Percentiles rank a stretch among this genome's conserved stretches.
phyloP scores from a whole-genome alignment of 2,329 filamentous ascomycete genomes.

The Cladosporium colombiae region DNA sequence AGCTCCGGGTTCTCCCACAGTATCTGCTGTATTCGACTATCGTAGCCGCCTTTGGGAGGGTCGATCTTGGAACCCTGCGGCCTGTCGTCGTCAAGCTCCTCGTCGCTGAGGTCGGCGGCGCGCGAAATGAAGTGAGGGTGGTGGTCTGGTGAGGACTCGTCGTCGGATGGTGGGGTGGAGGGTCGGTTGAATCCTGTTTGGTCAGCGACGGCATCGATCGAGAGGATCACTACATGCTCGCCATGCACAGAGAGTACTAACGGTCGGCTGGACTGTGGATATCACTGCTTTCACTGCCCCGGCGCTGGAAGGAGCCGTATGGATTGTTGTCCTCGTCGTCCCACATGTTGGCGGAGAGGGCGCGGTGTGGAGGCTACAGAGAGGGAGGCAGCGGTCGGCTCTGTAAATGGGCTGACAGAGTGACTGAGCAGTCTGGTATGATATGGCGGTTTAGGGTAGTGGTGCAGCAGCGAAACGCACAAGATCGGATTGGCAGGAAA shows the following conservation, averaged over 20 bases:
- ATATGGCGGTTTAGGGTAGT: background rate
- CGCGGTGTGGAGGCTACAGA: background rate
- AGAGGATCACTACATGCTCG: background rate
- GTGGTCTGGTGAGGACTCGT: constrained; percentile 68
- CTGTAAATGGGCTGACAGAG: background rate
- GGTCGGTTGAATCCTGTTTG: constrained; percentile 59
- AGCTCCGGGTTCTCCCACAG: constrained; percentile 92
- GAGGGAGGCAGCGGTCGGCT: background rate
- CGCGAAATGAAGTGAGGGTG: constrained; percentile 59
- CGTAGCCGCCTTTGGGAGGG: constrained; percentile 81
- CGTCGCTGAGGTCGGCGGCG: constrained; percentile 58
- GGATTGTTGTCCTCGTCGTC: constrained; percentile 99
- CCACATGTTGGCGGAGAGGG: constrained; percentile 67
- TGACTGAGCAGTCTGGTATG: background rate
- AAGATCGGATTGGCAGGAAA: background rate
- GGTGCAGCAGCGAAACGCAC: background rate
- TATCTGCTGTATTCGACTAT: constrained; percentile 95
- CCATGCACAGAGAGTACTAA: constrained; percentile 22
- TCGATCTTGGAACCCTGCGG: constrained; percentile 49
- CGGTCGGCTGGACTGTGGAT: constrained; percentile 33
- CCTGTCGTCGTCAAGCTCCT: constrained; percentile 57
- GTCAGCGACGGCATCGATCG: background rate
- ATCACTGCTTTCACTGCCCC: constrained; percentile 75
- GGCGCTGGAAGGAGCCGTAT: constrained; percentile 89
- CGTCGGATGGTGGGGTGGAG: constrained; percentile 68